Evolutionary conservation across 1,284 basidiomycete genomes (phyloP).

Genomic region (Leccinum huronense): DNA sequence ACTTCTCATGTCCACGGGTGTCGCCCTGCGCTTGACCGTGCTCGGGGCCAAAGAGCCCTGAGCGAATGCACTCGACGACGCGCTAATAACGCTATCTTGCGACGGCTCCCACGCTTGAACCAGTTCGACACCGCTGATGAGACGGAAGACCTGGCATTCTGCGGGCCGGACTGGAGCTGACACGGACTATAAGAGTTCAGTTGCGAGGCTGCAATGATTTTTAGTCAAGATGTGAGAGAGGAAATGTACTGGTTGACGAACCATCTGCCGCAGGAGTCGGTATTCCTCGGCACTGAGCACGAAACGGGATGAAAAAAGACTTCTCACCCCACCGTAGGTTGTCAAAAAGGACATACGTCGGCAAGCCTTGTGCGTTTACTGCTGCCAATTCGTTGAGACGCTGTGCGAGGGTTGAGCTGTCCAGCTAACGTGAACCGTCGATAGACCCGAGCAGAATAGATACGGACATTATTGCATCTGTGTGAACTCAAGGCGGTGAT

Average conservation of each 20-base stretch:
- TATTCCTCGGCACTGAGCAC: too few relatives aligned
- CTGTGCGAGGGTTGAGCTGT: conserved; percentile 68
- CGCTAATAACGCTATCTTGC: conserved; percentile 35
- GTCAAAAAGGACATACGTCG: conserved; percentile 52
- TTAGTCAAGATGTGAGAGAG: conserved; percentile 9
- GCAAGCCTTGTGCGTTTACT: conserved; percentile 71
- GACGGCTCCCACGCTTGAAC: conserved; percentile 53
- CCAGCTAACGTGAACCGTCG: conserved; percentile 18
- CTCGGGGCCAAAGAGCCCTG: conserved; percentile 45
- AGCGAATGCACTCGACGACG: conserved; percentile 54
- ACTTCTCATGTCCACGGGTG: conserved; percentile 23
- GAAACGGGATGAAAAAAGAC: conserved; percentile 12
- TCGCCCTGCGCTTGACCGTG: conserved; percentile 36
- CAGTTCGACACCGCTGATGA: conserved; percentile 59
- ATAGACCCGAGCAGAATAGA: conserved; percentile 16
- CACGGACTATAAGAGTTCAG: conserved; percentile 44
- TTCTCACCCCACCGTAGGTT: not conserved
- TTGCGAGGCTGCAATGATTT: conserved; percentile 21
- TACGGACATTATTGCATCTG: conserved; percentile 68
- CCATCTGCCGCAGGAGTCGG: conserved; percentile 7
- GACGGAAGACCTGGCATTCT: conserved; percentile 56
- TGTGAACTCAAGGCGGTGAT: conserved; percentile 40
- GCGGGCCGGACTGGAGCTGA: conserved; percentile 47
- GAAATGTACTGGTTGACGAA: not conserved
- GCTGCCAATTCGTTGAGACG: conserved; percentile 70